Conservation (phyloP, 2,329 filamentous ascomycete genomes). For the Berkeleyomyces basicola region DNA sequence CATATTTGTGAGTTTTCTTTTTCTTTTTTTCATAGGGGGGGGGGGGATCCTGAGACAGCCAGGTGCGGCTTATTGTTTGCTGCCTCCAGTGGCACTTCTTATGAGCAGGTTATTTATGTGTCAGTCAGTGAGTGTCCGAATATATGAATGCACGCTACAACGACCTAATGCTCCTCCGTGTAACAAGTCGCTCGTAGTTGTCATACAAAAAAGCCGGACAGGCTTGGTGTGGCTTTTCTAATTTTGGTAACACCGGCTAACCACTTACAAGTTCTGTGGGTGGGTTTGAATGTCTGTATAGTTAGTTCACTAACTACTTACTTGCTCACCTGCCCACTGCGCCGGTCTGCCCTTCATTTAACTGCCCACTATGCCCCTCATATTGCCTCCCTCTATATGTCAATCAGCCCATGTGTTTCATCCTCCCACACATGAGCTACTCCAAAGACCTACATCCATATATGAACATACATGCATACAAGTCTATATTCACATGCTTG, state of each 20-base stretch:
- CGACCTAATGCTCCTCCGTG: background rate
- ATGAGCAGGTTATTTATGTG: background rate
- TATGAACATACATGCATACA: background rate
- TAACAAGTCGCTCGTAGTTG: background rate
- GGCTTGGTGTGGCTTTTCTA: background rate
- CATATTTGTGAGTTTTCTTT: background rate
- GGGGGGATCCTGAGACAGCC: background rate
- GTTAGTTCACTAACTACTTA: background rate
- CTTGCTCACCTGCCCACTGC: background rate
- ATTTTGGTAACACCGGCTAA: background rate
- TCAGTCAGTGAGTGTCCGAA: background rate
- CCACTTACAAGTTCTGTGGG: background rate
- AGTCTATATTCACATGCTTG: no score
- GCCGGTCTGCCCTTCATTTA: background rate
- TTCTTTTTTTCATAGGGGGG: background rate
- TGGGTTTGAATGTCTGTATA: background rate
- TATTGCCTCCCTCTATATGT: background rate
- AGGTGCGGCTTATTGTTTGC: background rate
- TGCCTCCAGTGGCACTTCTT: background rate
- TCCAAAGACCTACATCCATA: background rate
- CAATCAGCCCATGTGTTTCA: background rate
- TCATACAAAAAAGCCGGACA: background rate
- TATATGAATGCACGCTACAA: background rate
- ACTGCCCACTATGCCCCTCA: background rate
- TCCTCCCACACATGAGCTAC: background rate